These are phyloP conservation scores for Sclerospora graminicola DNA, from an alignment of 352 stramenopile species.

Conservation along the genomic window DNA sequence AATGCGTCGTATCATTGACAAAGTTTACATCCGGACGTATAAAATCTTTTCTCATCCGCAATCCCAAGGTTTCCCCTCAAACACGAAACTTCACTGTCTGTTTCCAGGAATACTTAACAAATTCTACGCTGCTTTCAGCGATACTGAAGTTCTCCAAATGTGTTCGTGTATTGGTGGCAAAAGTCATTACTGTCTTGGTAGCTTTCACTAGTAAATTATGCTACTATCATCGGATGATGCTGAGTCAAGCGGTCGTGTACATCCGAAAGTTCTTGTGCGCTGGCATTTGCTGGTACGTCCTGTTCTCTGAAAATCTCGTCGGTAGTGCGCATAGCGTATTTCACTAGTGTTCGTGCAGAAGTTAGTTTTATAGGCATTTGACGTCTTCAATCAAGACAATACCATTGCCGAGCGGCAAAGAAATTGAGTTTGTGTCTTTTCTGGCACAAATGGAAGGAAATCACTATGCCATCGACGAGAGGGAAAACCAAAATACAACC, in stretches of 20 bases:
- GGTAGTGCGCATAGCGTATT: conserved; percentile 19
- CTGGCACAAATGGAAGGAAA: conserved; percentile 21
- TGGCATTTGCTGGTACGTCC: conserved; percentile 12
- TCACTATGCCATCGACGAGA: conserved; percentile 33
- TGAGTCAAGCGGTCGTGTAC: conserved; percentile 4
- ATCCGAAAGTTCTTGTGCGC: conserved; percentile 15
- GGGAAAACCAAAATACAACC: conserved; percentile 42
- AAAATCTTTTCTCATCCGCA: conserved; percentile 23
- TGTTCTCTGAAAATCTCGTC: conserved; percentile 38
- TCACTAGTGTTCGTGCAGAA: conserved; percentile 19
- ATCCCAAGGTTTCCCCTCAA: conserved; percentile 34
- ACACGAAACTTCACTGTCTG: conserved; percentile 20
- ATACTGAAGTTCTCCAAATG: conserved; percentile 27
- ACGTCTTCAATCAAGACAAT: background rate
- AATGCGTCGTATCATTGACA: conserved; percentile 23
- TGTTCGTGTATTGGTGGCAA: conserved; percentile 10
- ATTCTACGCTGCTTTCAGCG: conserved; percentile 20
- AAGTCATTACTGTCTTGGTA: conserved; percentile 16
- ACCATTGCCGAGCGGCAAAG: conserved; percentile 8
- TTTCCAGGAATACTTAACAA: conserved; percentile 19
- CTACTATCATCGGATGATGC: conserved; percentile 8
- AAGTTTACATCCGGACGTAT: conserved; percentile 26
- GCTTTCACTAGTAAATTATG: conserved; percentile 19
- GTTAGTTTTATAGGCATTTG: conserved; percentile 20
- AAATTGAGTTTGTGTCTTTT: conserved; percentile 16